Evolutionary conservation across 257 asterid species (phyloP).

Genomic region (Mentha longifolia): DNA sequence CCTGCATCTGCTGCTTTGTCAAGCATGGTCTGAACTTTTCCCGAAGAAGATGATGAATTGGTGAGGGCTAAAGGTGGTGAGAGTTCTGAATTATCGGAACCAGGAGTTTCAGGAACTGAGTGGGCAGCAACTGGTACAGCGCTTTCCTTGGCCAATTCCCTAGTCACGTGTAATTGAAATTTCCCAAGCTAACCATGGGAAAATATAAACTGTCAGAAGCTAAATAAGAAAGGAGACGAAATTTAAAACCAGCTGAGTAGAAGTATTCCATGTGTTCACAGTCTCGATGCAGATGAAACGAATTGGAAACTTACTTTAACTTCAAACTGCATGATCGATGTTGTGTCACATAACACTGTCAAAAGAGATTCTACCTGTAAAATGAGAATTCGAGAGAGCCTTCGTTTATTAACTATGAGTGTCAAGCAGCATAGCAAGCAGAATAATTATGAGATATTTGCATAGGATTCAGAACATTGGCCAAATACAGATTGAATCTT

Average conservation of each 20-base stretch:
- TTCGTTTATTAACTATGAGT: constrained; percentile 1
- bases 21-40: constrained; percentile 51
- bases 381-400: constrained; percentile 29
- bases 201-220: constrained; percentile 17
- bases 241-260: background rate
- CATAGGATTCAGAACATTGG: background rate
- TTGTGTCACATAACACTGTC: constrained; percentile 68
- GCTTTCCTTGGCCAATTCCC: constrained; percentile 50
- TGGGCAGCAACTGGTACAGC: constrained; percentile 50
- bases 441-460: background rate
- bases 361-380: constrained; percentile 84
- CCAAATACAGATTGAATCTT: background rate
- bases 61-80: constrained; percentile 62
- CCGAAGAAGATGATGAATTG: constrained; percentile 48
- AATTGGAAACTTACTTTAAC: constrained; percentile 60
- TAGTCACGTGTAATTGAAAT: constrained; percentile 59
- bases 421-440: background rate
- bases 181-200: constrained; percentile 58
- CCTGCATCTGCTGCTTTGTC: constrained; percentile 81
- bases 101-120: constrained; percentile 46
- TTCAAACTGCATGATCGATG: constrained; percentile 81
- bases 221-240: constrained; percentile 17
- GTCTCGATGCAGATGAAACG: constrained; percentile 7
- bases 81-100: constrained; percentile 59
- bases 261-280: constrained; percentile 8